Conservation (phyloP, 106 monocot species). For the Dendrobium officinale region DNA sequence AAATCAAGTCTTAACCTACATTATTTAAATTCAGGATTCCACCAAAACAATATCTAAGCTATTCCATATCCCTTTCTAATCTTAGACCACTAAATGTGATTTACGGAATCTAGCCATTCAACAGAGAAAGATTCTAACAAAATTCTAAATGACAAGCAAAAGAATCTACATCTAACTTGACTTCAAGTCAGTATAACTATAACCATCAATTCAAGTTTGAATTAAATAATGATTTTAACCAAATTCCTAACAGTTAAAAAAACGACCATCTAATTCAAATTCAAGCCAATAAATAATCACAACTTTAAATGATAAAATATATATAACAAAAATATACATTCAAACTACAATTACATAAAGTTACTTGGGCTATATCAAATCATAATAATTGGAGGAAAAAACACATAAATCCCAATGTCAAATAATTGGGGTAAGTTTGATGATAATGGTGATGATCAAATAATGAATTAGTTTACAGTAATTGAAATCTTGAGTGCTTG, state of each 20-base stretch:
- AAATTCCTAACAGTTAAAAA: background rate
- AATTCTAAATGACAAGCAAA: background rate
- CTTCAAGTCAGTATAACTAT: background rate
- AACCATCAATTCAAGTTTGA: background rate
- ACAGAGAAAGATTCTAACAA: background rate
- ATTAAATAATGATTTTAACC: background rate
- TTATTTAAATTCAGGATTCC: background rate
- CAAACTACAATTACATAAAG: background rate
- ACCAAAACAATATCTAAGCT: background rate
- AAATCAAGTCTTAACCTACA: background rate
- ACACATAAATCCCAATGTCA: too few relatives aligned
- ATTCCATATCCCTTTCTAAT: background rate
- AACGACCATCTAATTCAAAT: background rate
- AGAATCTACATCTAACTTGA: background rate
- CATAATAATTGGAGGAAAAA: too few relatives aligned
- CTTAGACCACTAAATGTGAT: background rate
- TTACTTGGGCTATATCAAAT: background rate
- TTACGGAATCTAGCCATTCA: background rate
- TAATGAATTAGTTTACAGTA: too few relatives aligned
- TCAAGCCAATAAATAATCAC: background rate
- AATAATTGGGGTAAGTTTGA: too few relatives aligned
- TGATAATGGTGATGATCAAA: too few relatives aligned
- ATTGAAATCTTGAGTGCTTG: too few relatives aligned
- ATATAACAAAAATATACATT: background rate
- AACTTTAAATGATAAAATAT: slow-evolving; percentile 3